Evolutionary conservation across 768 basidiomycete species (phyloP), one percentile per base, ranked within the genome.

Genomic region (Chiua virens): DNA sequence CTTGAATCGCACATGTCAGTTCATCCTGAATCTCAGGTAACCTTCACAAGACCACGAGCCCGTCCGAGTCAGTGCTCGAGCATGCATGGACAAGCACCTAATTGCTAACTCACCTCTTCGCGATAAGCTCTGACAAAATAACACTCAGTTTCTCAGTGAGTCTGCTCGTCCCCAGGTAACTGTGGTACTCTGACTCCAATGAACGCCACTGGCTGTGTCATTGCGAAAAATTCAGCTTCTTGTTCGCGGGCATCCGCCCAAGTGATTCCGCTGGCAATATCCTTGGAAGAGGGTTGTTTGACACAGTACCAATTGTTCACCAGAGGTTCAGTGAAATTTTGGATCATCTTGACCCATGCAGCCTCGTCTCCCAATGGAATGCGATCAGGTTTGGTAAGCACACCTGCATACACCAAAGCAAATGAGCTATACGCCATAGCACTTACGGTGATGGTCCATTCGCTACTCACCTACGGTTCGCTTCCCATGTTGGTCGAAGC

Each of bases 341-440:
- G 67, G 34, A 87, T 79, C 53, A 81, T 77, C 0, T 66, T 65
- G 3, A 87, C 50, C 88, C 87, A 89, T 2, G 32, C 7, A 0
- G n/a, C 22, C 50, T 60, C 62, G 5, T 63, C 56, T n/a, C 70
- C 65, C 0, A 20, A 1, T 5, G 58, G 59, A 32, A 69, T 86
- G 9, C 83, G 79, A 56, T 87, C 87, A 0, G 86, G 85, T 54
- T 91, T 89, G 0, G 87, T 91, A 17, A 88, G 73, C n/a, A 64
- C 60, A 21, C 61, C 61, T 63, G 17, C 30, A 9, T 9, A 18
- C 14, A 35, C 2, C 2, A 13, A 23, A 8, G 8, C 52, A 5
- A 5, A 36, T 28, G 1, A 35, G 40, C 9, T 4, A 5, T 30
- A 73, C 10, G 28, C 9, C 28, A 30, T 30, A 8, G 25, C 25